Evolutionary conservation across 257 asterid species (phyloP).

Genomic region (Leptodermis oblonga): DNA sequence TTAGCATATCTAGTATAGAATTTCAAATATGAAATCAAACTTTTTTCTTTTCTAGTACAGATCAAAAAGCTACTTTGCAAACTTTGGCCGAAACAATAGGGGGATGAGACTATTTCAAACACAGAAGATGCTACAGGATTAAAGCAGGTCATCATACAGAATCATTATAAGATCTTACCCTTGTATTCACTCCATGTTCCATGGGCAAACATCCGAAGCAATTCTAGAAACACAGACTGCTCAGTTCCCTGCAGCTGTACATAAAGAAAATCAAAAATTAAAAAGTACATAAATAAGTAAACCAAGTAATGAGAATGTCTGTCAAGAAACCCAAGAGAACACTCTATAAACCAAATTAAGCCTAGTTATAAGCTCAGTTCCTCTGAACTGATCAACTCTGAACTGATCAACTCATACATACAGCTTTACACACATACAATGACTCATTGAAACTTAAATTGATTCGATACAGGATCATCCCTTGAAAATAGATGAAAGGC

Average conservation of each 20-base stretch:
- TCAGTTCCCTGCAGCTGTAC: constrained; percentile 80
- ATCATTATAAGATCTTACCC: constrained; percentile 39
- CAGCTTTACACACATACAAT: not conserved
- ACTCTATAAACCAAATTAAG: not conserved
- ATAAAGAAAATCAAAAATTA: not conserved
- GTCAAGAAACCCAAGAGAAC: not conserved
- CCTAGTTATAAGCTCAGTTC: not conserved
- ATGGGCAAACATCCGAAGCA: constrained; percentile 80
- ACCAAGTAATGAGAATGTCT: not conserved
- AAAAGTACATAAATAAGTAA: constrained; percentile 11
- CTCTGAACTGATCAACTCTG: not conserved
- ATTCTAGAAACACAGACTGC: constrained; percentile 48
- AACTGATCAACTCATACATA: too few relatives aligned
- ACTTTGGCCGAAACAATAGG: not conserved
- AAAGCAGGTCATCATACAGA: not conserved
- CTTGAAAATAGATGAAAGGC: not conserved
- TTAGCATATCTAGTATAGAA: too few relatives aligned
- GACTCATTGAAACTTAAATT: not conserved
- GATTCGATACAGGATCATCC: not conserved
- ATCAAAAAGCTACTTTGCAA: not conserved
- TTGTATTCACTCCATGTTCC: constrained; percentile 97
- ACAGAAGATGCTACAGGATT: not conserved
- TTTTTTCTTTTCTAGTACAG: too few relatives aligned
- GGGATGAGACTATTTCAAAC: not conserved
- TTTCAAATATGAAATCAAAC: not conserved